Evolutionary conservation across 192 early-diverging fungal genomes (phyloP), one percentile per base, ranked within the genome.

Genomic region (Chytriomyces confervae): DNA sequence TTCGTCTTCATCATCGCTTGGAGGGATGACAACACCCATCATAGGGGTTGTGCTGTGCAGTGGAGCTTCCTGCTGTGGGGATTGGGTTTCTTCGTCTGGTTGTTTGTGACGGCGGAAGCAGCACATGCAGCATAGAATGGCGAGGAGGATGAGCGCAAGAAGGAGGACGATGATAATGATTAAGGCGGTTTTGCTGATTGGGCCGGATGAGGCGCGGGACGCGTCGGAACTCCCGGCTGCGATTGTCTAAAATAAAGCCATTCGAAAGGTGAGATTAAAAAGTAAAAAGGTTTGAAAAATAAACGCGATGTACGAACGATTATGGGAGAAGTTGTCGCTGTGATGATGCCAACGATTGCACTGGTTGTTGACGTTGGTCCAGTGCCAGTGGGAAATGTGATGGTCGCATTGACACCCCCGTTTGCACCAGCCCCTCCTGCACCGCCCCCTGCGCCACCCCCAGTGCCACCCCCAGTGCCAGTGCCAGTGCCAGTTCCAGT

Each of bases 361-460:
- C 13, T 53, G 7, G 69, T 57, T 18, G 27, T 45, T 61, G 67
- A 46, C 1, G 46, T 13, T 50, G 67, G 27, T 69, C 46, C 43
- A 50, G 18, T 50, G 18, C 11, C 43, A 27, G 18, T 69, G 1
- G 67, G 11, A 20, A 45, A n/a, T 20, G 53, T 50, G 49, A 10
- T 47, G 11, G 11, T 29, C 43, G 5, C 3, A 24, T 69, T 69
- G 9, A 9, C 45, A 60, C 24, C 53, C 1, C 53, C 53, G 20
- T 57, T 57, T 57, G 16, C 53, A 57, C 53, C 53, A 57, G 16
- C 2, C 5, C 53, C 53, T 57, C 7, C 62, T 4, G 44, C 66
- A 27, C 62, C 74, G 20, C 23, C 61, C 27, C 62, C 62, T 43
- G 16, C 61, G 8, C 74, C 74, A 66, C 63, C 49, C 6, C 23